A percentile compares a stretch with the other conserved stretches of the same genome.
phyloP scores from a whole-genome alignment of 805 yeast genomes.

The Sugiyamaella lignohabitans region DNA sequence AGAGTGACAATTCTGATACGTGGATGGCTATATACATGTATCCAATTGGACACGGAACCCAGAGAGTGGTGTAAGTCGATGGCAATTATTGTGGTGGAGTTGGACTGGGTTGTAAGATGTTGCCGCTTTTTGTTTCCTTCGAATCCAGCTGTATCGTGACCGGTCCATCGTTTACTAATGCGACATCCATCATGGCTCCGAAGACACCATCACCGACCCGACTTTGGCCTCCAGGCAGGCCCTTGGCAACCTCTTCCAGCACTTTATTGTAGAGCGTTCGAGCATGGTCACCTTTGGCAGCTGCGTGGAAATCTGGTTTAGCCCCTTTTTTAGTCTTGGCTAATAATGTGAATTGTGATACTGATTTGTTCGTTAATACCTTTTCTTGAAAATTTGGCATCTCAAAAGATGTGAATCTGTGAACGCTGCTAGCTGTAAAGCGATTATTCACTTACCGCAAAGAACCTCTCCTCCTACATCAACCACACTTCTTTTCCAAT shows the following conservation, averaged over 20 bases:
- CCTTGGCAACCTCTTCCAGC: slow-evolving; percentile 30
- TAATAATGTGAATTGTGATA: slow-evolving; percentile 87
- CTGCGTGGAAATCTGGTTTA: slow-evolving; percentile 90
- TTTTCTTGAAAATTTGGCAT: background rate
- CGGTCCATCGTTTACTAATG: slow-evolving; percentile 86
- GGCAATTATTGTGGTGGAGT: too few relatives aligned
- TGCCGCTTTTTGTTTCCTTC: slow-evolving; percentile 18
- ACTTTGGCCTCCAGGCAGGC: slow-evolving; percentile 40
- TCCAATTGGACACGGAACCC: too few relatives aligned
- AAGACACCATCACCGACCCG: slow-evolving; percentile 82
- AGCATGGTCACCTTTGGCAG: slow-evolving; percentile 71
- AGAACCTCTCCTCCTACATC: slow-evolving; percentile 68
- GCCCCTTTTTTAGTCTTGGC: slow-evolving; percentile 86
- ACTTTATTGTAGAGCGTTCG: slow-evolving; percentile 42
- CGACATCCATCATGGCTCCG: slow-evolving; percentile 98
- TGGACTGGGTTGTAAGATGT: background rate
- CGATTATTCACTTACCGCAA: slow-evolving; percentile 44
- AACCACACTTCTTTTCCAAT: slow-evolving; percentile 66
- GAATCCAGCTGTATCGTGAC: slow-evolving; percentile 82
- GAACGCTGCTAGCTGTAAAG: too few relatives aligned
- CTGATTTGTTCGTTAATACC: slow-evolving; percentile 31
- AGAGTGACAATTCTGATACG: too few relatives aligned
- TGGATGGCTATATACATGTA: too few relatives aligned
- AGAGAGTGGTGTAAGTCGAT: too few relatives aligned
- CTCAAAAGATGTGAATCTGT: too few relatives aligned